Base-by-base conservation (phyloP, 108 stramenopile genomes). In the Hondaea fermentalgiana region DNA sequence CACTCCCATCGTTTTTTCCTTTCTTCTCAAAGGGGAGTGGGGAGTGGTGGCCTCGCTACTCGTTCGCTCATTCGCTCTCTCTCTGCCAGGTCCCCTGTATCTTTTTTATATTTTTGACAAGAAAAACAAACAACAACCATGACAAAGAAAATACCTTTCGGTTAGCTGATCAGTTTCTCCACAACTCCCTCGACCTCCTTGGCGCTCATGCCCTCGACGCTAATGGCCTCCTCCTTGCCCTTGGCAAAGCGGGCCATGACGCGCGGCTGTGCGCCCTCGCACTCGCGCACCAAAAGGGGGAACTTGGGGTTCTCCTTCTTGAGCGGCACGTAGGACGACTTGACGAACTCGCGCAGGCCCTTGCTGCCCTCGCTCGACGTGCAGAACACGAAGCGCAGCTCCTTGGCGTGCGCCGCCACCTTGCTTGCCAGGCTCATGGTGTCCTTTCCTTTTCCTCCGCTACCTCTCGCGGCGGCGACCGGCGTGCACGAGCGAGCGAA, bases 231-330 rank as follows among this genome's bases (percentile, higher is more conserved):
- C 76, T 83, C 76, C 76, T 83, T 83, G 51, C 76, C 76, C 49
- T 53, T 53, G 49, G 76, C 45, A 23, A 53, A 83, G 3, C 76
- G 45, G 17, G 76, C 76, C 76, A 83, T 83, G 4, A 83, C 51
- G 16, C 51, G 45, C 49, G 76, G 49, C 4, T 53, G 58, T 5
- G 35, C 42, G 87, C 25, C 87, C 87, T 88, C 87, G 87, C 59
- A 35, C 58, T 59, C 57, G 35, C 87, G 87, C 59, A 88, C 87
- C 28, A 88, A 43, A 6, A 88, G 59, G 60, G 87, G 87, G 59
- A 88, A 88, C 87, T 88, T 88, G 43, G 87, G 87, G 87, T 88
- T 88, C 44, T 29, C 35, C 87, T 42, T 59, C 87, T 88, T 88
- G 44, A 88, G 87, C 58, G n/a, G 17, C 60, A 35, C 87, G 87